Conservation (phyloP, 139 green algal genomes). For the Asterochloris erici region DNA sequence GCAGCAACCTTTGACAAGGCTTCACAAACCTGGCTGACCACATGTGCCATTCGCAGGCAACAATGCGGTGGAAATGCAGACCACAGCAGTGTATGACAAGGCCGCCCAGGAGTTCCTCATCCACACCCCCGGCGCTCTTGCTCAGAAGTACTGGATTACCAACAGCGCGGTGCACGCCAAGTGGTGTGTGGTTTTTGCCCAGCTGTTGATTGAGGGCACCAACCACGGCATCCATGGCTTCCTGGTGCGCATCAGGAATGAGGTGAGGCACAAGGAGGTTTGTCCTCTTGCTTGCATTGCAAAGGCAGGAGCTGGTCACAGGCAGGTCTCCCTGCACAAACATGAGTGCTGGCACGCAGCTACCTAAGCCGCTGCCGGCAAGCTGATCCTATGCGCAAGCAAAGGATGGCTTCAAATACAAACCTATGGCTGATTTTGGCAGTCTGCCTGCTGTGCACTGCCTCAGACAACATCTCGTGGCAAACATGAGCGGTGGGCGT, state of each 20-base stretch:
- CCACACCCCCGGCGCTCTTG: slow-evolving; percentile 67
- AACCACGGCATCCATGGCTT: slow-evolving; percentile 90
- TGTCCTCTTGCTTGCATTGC: neutral
- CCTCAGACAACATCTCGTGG: too few relatives aligned
- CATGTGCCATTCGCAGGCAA: slow-evolving; percentile 52
- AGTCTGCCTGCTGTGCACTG: too few relatives aligned
- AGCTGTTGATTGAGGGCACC: slow-evolving; percentile 51
- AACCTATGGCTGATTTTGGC: too few relatives aligned
- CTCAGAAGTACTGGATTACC: slow-evolving; percentile 72
- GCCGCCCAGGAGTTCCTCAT: slow-evolving; percentile 51
- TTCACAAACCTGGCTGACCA: too few relatives aligned
- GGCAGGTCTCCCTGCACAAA: too few relatives aligned
- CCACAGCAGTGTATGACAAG: slow-evolving; percentile 71
- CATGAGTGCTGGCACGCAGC: too few relatives aligned
- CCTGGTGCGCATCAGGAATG: slow-evolving; percentile 77
- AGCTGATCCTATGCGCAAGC: too few relatives aligned
- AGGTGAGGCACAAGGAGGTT: slow-evolving; percentile 19
- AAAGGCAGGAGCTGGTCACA: too few relatives aligned
- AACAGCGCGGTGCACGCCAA: slow-evolving; percentile 85
- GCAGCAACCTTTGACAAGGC: too few relatives aligned
- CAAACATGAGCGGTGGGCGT: too few relatives aligned
- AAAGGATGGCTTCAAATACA: too few relatives aligned
- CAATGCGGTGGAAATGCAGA: slow-evolving; percentile 94
- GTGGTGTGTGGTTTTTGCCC: slow-evolving; percentile 86
- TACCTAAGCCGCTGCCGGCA: too few relatives aligned